Conservation (phyloP, 2,329 filamentous ascomycete species). For the Byssochlamys sp. region DNA sequence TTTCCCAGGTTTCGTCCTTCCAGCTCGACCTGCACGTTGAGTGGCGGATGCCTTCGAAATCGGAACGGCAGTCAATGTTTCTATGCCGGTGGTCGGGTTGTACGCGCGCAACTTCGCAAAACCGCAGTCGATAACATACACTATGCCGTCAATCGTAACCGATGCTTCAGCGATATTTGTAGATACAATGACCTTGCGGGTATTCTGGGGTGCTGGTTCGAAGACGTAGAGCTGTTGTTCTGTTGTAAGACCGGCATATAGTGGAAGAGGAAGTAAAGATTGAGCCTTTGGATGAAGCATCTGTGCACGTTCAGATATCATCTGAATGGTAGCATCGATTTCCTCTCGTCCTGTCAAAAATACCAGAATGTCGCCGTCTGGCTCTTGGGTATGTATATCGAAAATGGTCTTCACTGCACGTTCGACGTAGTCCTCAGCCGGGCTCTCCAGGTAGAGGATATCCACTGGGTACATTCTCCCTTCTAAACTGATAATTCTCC, state of each 20-base stretch:
- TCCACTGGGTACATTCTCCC: constrained; percentile 85
- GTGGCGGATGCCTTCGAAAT: constrained; percentile 87
- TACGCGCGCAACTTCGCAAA: constrained; percentile 85
- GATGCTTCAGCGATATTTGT: constrained; percentile 97
- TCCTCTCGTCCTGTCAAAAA: constrained; percentile 90
- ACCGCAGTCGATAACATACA: constrained; percentile 81
- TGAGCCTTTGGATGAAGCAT: constrained; percentile 52
- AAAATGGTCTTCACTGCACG: constrained; percentile 73
- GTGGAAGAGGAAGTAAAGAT: constrained; percentile 60
- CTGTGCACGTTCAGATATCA: constrained; percentile 62
- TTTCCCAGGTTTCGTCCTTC: constrained; percentile 80
- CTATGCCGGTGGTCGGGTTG: constrained; percentile 74
- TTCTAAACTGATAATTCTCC: constrained; percentile 71
- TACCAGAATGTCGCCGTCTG: constrained; percentile 75
- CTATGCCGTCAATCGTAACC: constrained; percentile 84
- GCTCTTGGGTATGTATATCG: constrained; percentile 74
- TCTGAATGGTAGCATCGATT: constrained; percentile 73
- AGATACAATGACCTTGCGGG: constrained; percentile 80
- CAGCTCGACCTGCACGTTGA: constrained; percentile 81
- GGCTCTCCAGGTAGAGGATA: constrained; percentile 65
- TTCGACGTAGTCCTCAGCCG: constrained; percentile 79
- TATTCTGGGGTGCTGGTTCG: constrained; percentile 69
- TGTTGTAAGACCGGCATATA: constrained; percentile 80
- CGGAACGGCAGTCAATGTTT: constrained; percentile 70
- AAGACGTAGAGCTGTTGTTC: constrained; percentile 95